Conservation (phyloP, 108 stramenopile genomes). For the Cyclotella cryptica region DNA sequence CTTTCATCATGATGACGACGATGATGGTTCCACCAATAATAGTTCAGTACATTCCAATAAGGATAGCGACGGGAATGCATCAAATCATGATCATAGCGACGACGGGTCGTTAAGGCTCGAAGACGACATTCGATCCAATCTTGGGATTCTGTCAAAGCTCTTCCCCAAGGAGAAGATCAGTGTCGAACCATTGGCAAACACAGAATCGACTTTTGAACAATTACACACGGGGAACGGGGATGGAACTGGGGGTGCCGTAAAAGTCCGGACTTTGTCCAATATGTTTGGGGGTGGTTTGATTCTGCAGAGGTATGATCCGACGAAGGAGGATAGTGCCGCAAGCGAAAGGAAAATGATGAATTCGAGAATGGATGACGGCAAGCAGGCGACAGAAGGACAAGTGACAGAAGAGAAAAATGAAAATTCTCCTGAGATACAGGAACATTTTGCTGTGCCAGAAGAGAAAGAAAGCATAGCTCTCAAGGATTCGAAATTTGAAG, state of each 20-base stretch:
- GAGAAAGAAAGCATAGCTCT: neutral
- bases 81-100: slow-evolving; percentile 21
- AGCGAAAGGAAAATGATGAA: neutral
- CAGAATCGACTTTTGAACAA: slow-evolving; percentile 1
- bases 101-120: slow-evolving; percentile 25
- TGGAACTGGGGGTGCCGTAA: neutral
- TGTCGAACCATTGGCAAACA: slow-evolving; percentile 62
- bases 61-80: slow-evolving; percentile 12
- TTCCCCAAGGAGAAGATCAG: slow-evolving; percentile 37
- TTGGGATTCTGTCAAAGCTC: slow-evolving; percentile 36
- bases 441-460: neutral
- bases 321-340: slow-evolving; percentile 38
- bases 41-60: slow-evolving; percentile 24
- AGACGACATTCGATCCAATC: slow-evolving; percentile 68
- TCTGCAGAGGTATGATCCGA: slow-evolving; percentile 55
- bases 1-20: slow-evolving; percentile 13
- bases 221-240: neutral
- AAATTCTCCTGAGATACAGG: too few relatives aligned
- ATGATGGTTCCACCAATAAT: slow-evolving; percentile 13
- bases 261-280: neutral
- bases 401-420: too few relatives aligned
- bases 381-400: neutral
- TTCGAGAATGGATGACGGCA: slow-evolving; percentile 20
- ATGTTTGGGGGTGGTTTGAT: slow-evolving; percentile 26
- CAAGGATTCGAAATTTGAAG: slow-evolving; percentile 8